Evolutionary conservation across 768 basidiomycete genomes (phyloP).

Genomic region (Termitomyces sp.): DNA sequence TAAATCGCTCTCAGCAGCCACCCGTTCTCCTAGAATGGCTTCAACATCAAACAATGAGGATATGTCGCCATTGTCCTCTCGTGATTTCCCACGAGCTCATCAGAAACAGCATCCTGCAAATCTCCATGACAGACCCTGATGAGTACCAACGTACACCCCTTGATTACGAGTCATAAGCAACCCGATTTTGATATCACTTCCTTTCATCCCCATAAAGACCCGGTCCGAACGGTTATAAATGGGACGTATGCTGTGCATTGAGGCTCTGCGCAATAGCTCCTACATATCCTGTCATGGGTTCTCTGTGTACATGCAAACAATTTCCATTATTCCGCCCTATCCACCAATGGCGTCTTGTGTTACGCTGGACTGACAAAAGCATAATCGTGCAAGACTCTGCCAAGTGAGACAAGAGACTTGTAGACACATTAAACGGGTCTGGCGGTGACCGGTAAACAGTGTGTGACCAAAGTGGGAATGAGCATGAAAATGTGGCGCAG

Average conservation of each 20-base stretch:
- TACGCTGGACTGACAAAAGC: background rate
- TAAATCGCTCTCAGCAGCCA: background rate
- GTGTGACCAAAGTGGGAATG: background rate
- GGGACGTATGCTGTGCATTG: background rate
- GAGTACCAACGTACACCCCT: background rate
- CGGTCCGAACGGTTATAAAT: background rate
- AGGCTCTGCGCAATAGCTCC: background rate
- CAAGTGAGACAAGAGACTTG: background rate
- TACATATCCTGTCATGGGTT: background rate
- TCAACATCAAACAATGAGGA: background rate
- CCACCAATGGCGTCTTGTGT: background rate
- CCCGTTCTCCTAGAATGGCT: background rate
- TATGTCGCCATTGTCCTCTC: background rate
- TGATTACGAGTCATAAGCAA: background rate
- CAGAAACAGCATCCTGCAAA: background rate
- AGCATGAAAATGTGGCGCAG: conserved; percentile 12
- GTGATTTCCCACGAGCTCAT: background rate
- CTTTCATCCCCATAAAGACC: background rate
- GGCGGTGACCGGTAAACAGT: too few species aligned
- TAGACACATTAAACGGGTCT: background rate
- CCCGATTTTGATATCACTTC: background rate
- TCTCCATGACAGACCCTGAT: background rate
- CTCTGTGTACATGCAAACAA: background rate
- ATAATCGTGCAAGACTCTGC: background rate
- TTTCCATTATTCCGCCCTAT: background rate